These are phyloP conservation scores for Tetracentron sinense DNA, from an alignment of 164 flowering plant genomes.

Conservation along the genomic window DNA sequence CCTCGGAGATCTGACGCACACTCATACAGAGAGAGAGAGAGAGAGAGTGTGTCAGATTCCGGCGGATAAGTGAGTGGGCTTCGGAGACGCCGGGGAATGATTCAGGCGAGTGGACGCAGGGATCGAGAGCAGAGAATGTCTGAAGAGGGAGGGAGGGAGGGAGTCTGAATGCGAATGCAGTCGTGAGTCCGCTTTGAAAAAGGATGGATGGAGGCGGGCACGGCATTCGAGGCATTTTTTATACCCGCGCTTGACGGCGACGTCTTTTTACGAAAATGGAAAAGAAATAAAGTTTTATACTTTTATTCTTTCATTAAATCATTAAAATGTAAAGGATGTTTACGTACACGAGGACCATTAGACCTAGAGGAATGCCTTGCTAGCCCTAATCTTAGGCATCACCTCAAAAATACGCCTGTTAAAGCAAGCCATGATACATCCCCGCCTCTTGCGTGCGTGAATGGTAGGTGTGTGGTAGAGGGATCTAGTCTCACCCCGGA, in stretches of 20 bases:
- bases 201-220: constrained; percentile 14
- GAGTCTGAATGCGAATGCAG: constrained; percentile 8
- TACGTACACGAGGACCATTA: no score
- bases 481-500: no score
- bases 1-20: constrained; percentile 3
- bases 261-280: constrained; percentile 6
- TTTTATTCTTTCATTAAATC: no score
- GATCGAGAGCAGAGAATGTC: constrained; percentile 18
- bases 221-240: constrained; percentile 8
- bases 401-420: no score
- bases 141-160: background rate
- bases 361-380: no score
- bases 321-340: no score
- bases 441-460: no score
- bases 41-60: background rate
- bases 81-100: background rate
- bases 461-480: no score
- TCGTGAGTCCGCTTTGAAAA: constrained; percentile 23
- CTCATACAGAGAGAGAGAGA: background rate
- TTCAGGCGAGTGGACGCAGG: background rate
- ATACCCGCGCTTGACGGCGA: constrained; percentile 13
- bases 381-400: no score
- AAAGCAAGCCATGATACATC: no score
- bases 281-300: no score
- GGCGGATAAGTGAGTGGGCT: background rate